These are phyloP conservation scores for Rhodotorula sp. DNA, from an alignment of 1,284 basidiomycete genomes.

Conservation along the genomic window DNA sequence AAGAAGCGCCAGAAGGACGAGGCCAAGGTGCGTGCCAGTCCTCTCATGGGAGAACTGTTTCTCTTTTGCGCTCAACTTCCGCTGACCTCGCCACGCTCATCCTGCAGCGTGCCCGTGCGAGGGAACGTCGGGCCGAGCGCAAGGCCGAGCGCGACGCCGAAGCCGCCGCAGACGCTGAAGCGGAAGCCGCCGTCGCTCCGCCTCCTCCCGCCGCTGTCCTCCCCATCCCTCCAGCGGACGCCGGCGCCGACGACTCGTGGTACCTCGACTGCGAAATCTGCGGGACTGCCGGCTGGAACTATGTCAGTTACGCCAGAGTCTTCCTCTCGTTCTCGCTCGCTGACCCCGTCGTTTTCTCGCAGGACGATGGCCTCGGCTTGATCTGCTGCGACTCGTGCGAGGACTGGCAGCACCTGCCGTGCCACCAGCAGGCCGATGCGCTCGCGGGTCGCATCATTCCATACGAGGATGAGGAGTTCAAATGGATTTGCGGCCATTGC, in stretches of 20 bases:
- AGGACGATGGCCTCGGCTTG: constrained; percentile 74
- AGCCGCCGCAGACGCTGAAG: constrained; percentile 12
- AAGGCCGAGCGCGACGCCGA: constrained; percentile 58
- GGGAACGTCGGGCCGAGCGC: constrained; percentile 43
- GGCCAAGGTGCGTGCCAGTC: constrained; percentile 46
- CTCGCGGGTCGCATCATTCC: constrained; percentile 32
- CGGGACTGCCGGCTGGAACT: constrained; percentile 64
- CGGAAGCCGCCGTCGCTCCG: constrained; percentile 7
- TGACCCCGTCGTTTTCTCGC: constrained; percentile 17
- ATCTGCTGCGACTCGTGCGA: constrained; percentile 74
- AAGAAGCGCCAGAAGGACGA: constrained; percentile 57
- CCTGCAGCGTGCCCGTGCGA: constrained; percentile 7
- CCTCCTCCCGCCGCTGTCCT: constrained; percentile 12
- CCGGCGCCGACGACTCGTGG: constrained; percentile 59
- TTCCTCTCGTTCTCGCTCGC: neutral
- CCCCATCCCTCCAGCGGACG: constrained; percentile 3
- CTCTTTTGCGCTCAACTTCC: too few species aligned
- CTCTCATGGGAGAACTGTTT: neutral
- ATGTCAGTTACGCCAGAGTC: constrained; percentile 54
- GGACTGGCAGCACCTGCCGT: constrained; percentile 60
- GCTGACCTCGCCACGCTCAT: too few species aligned
- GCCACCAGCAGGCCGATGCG: constrained; percentile 48
- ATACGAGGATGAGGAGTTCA: constrained; percentile 36
- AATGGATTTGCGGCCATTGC: constrained; percentile 33
- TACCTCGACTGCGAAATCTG: constrained; percentile 81